Evolutionary conservation across 441 rosid genomes (phyloP), one percentile per base, ranked within the genome.

Genomic region (Bruguiera hainesii): DNA sequence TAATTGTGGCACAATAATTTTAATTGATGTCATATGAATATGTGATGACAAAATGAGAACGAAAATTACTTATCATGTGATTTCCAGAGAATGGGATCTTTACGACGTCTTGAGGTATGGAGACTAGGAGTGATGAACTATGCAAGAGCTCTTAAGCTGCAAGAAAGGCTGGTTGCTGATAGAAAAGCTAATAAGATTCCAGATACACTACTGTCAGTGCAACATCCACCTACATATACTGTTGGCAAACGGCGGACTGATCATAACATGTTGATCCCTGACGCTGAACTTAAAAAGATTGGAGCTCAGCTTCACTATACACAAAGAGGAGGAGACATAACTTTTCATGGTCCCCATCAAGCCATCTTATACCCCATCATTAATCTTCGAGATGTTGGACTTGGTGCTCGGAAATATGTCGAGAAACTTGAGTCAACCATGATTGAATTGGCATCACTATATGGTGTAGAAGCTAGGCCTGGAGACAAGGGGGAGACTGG

Each of bases 261-360:
- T 76, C 90, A 88, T 80, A 90, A 90, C 75, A 71, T 95, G 59
- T 77, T 92, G 63, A 74, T 91, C 29, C 74, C 91, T 26, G 65
- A 71, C 70, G 70, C 88, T 67, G 93, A 92, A 69, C 89, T 92
- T 61, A 76, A 71, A 35, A 79, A 73, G 61, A 67, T 89, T 26
- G 96, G 97, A 74, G 96, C 95, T 55, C 85, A 88, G 68, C 98
- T 92, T 75, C 89, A 90, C 65, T 86, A 87, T 70, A 90, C 98
- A 5, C 89, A 87, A 74, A 84, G 97, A 84, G 98, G 98, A 70
- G 98, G 99, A 50, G 97, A 90, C 60, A 86, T 95, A 65, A 92
- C 99, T 29, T 92, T 83, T 79, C 98, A 90, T 61, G 98, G 97
- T 67, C 99, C 97, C 19, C 86, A 60, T 75, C 98, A 90, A 77